Evolutionary conservation across 805 yeast species (phyloP), one percentile per base, ranked within the genome.

Genomic region (Isabelozyma heimii): DNA sequence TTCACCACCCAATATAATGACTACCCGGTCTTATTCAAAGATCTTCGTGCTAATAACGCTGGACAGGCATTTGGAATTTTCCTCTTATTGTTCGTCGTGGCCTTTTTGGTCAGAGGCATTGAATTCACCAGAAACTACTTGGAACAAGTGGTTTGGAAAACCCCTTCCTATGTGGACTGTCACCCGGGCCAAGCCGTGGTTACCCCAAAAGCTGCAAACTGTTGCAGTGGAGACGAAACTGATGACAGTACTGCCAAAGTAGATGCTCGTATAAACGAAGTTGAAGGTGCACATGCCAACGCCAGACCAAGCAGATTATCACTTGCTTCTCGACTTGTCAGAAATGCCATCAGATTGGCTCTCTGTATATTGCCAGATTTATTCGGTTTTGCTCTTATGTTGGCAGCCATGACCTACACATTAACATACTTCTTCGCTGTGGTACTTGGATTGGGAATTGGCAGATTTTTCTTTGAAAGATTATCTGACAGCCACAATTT

Each of bases 61-160:
- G 90, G 76, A 8, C 76, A 78, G 46, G 91, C 89, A 0, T 87
- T 87, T 63, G 95, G 92, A 20, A 85, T 87, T 13, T 87, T 87
- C 59, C 67, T 82, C 35, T 67, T 84, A 12, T 61, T 87, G 17
- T 80, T 87, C 60, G 79, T 78, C 26, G 68, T 80, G 2, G 83
- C 84, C 0, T 79, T 87, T 58, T 69, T 77, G 37, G 74, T 83
- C 50, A 79, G 87, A 60, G 85, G 87, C 2, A 47, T 84, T 6
- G 76, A 79, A 41, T 86, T 85, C 61, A 53, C 77, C 16, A 76
- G 82, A 49, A 77, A 83, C 57, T 87, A 85, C 59, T 59, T 87
- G 49, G 92, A 87, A 59, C 86, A 83, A 52, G 77, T 70, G 51
- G 85, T 87, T 44, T 87, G 79, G 81, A 76, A 69, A 56, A 80